Percentiles rank a stretch among this genome's conserved stretches.
These are phyloP conservation scores for Alternaria ventricosa DNA, from an alignment of 2,329 filamentous ascomycete genomes.

Conservation along the genomic window DNA sequence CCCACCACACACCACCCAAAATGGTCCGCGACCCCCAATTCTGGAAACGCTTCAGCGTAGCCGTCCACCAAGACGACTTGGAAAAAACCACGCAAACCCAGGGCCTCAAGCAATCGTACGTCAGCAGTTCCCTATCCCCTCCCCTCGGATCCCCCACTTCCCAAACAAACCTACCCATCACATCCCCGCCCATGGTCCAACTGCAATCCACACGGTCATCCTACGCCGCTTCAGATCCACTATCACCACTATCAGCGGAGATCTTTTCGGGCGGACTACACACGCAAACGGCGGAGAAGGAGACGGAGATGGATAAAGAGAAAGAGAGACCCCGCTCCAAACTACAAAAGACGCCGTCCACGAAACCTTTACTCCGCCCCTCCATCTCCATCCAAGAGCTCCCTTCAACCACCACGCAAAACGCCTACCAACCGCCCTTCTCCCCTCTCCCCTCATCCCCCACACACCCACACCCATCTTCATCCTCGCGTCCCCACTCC, in stretches of 20 bases:
- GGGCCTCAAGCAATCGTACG: slow-evolving; percentile 50
- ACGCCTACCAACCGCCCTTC: neutral
- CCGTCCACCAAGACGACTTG: slow-evolving; percentile 64
- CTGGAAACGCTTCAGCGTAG: slow-evolving; percentile 66
- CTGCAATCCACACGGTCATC: neutral
- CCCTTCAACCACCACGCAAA: neutral
- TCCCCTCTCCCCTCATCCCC: neutral
- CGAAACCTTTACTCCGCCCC: slow-evolving; percentile 12
- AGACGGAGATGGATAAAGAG: neutral
- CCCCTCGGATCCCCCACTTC: slow-evolving; percentile 29
- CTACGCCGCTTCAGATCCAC: neutral
- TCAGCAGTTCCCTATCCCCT: slow-evolving; percentile 26
- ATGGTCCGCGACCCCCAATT: slow-evolving; percentile 66
- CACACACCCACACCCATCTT: neutral
- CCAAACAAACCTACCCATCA: slow-evolving; percentile 19
- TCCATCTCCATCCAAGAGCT: neutral
- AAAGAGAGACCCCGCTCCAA: slow-evolving; percentile 4
- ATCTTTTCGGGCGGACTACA: neutral
- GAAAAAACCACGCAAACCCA: slow-evolving; percentile 26
- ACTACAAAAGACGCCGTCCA: slow-evolving; percentile 19
- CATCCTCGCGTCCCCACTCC: slow-evolving; percentile 1
- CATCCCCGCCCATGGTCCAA: slow-evolving; percentile 11
- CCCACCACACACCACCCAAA: slow-evolving; percentile 6
- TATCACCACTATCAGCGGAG: neutral
- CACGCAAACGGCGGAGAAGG: neutral